Evolutionary conservation across 495 filamentous ascomycete genomes (phyloP), one percentile per base, ranked within the genome.

Genomic region (Rostrohypoxylon terebratum): DNA sequence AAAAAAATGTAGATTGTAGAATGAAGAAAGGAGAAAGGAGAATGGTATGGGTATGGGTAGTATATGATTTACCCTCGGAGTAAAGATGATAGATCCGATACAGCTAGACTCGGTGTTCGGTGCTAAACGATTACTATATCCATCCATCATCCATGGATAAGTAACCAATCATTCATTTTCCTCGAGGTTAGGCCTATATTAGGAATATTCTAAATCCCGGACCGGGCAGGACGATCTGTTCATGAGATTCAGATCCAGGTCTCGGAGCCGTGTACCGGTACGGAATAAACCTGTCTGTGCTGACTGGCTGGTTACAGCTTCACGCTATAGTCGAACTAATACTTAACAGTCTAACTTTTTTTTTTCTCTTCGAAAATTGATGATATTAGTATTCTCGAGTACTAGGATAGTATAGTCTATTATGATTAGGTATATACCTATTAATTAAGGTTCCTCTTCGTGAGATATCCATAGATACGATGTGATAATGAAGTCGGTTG

Each of bases 31-130:
- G 20, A 20, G 16, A 20, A 48, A 23, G 45, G 3, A 21, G 16
- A 21, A 16, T 48, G 14, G 14, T n/a, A 21, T 40, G 18, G 1
- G 13, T 59, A 23, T 38, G 7, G 16, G n/a, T 25, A 25, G n/a
- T 54, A 10, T 31, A 31, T 33, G 54, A 11, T 45, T 33, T 21
- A 25, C 16, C 21, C 63, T 66, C 63, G 63, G 63, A 66, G 63
- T 36, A 54, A 57, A 4, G 11, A 13, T 33, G 28, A 4, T 42
- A 55, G 28, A 36, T 59, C 63, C 42, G 53, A 59, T 7, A 34
- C 53, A 18, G 18, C n/a, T 16, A 45, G n/a, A 45, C 18, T 31
- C 63, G 63, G 63, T 66, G 63, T 44, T 66, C 53, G 53, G 53
- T 59, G 25, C 9, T 47, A 36, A 59, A 33, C 20, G 21, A 66